Base-by-base conservation (phyloP, 2,329 filamentous ascomycete genomes). In the Dothistroma pini region DNA sequence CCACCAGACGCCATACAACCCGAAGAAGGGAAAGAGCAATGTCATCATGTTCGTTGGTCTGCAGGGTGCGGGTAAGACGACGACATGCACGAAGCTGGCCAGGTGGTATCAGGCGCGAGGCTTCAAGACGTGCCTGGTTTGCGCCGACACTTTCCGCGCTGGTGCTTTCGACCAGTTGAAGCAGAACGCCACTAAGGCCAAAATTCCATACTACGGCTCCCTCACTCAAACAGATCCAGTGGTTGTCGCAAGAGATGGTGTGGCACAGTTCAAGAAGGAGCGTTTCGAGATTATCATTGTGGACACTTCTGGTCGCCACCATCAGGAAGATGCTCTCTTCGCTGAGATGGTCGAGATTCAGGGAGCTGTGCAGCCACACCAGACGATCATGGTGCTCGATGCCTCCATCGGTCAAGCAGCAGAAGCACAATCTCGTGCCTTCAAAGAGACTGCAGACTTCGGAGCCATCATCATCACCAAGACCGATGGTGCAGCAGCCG, bases 21-120 rank as follows among this genome's bases (percentile, higher is more conserved):
- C 93, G 22, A 96, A 96, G 80, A 99, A 97, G 79, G 92, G 93
- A 67, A 95, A 92, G 75, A 83, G 89, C 65, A 99, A 97, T 76
- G 90, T 99, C 74, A 97, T 99, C 77, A 99, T 99, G 95, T 97
- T 99, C 75, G 95, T 99, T 65, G 95, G 95, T 79, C 83, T 99
- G 54, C 95, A 99, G 78, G 95, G 95, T 81, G 91, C 93, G 5
- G 95, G 95, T 76, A 99, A 99, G 79, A 99, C 95, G 25, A 99
- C 95, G 1, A 96, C 93, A 12, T 97, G 95, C 83, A 99, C 95
- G 47, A 99, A 99, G 79, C 83, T 99, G 65, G 95, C 95, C 19
- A 82, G 93, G 61, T 93, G 96, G 82, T 99, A 99, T 78, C 90
- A 96, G 76, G 91, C 90, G 10, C 83, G 95, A 64, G 95, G 95